Conservation (phyloP, 2,329 filamentous ascomycete genomes). For the Fusarium incarnatum region DNA sequence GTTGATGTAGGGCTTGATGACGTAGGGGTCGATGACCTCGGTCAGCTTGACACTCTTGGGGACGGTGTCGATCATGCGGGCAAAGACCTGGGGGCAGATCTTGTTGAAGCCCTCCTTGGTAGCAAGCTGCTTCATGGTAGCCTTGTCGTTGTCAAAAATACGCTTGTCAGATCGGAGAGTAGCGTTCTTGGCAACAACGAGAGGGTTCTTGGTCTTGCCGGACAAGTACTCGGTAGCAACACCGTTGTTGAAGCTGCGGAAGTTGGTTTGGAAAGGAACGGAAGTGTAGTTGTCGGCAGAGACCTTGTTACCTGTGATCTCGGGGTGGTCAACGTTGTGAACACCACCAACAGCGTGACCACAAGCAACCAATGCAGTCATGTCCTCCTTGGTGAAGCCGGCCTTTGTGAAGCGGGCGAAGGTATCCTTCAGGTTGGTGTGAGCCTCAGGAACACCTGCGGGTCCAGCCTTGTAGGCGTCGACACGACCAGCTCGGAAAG, state of each 20-base stretch:
- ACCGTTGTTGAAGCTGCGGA: conserved; percentile 56
- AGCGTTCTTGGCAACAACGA: conserved; percentile 55
- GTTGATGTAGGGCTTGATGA: conserved; percentile 50
- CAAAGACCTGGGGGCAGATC: conserved; percentile 48
- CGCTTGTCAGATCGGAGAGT: conserved; percentile 56
- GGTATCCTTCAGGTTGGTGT: conserved; percentile 45
- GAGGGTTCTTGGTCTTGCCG: conserved; percentile 56
- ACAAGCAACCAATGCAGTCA: conserved; percentile 53
- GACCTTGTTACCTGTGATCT: conserved; percentile 48
- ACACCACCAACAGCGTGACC: conserved; percentile 57
- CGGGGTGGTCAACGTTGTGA: conserved; percentile 56
- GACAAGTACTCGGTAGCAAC: conserved; percentile 58
- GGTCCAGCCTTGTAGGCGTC: conserved; percentile 49
- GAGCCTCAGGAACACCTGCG: conserved; percentile 48
- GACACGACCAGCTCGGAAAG: conserved; percentile 48
- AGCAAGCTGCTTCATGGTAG: conserved; percentile 56
- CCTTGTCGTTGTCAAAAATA: conserved; percentile 58
- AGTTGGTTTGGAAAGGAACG: conserved; percentile 52
- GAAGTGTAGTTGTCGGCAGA: conserved; percentile 45
- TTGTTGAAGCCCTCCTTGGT: conserved; percentile 51
- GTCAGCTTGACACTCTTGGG: conserved; percentile 47
- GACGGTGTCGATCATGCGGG: conserved; percentile 53
- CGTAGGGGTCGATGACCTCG: conserved; percentile 45
- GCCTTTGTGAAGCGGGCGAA: conserved; percentile 44
- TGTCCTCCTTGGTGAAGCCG: conserved; percentile 50